Percentiles rank a stretch among this genome's conserved stretches.
phyloP scores from a whole-genome alignment of 441 rosid species.

The Aquilaria agallochum region DNA sequence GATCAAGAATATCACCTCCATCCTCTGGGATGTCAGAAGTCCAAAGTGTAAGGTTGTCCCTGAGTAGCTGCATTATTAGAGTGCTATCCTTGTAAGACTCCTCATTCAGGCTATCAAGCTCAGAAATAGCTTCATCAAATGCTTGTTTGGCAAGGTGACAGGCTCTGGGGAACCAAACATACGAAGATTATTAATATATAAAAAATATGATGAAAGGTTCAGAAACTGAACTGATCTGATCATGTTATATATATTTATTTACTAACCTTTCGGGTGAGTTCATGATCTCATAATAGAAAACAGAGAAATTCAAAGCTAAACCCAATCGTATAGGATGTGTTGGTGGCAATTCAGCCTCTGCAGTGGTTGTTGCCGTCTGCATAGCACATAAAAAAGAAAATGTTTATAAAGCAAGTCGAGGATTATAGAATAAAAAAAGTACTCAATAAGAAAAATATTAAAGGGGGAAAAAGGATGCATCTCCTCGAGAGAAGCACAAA shows the following conservation, averaged over 20 bases:
- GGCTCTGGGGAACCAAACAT: slow-evolving; percentile 22
- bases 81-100: slow-evolving; percentile 45
- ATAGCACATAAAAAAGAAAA: background rate
- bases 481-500: no score
- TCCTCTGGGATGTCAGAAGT: slow-evolving; percentile 38
- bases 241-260: background rate
- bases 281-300: slow-evolving; percentile 43
- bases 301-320: slow-evolving; percentile 43
- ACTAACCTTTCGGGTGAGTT: slow-evolving; percentile 40
- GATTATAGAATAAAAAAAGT: no score
- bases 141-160: slow-evolving; percentile 41
- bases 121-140: slow-evolving; percentile 39
- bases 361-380: slow-evolving; percentile 31
- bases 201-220: background rate
- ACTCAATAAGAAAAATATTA: no score
- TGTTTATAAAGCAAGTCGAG: no score
- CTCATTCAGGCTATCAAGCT: slow-evolving; percentile 62
- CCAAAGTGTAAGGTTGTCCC: slow-evolving; percentile 44
- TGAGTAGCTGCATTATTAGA: slow-evolving; percentile 40
- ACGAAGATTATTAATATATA: background rate
- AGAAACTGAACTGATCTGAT: background rate
- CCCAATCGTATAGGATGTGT: slow-evolving; percentile 48
- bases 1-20: slow-evolving; percentile 19
- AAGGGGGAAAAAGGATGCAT: no score
- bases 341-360: slow-evolving; percentile 38